Evolutionary conservation across 371 early-diverging fungal species (phyloP).

Genomic region (Rhizopus microsporus): DNA sequence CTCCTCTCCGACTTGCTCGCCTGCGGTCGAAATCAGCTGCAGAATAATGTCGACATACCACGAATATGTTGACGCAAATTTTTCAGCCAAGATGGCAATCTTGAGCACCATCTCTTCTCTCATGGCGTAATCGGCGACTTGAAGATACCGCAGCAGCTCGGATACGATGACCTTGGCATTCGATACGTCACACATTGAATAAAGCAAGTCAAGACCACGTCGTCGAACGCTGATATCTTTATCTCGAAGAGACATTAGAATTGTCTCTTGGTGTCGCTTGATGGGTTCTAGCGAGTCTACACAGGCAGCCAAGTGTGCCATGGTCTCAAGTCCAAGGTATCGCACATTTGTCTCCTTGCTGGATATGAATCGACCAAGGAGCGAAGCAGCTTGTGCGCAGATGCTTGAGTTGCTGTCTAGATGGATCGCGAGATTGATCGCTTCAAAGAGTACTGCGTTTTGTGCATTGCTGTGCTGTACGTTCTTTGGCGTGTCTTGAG

Average conservation of each 20-base stretch:
- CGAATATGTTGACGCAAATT: slow-evolving; percentile 93
- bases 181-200: slow-evolving; percentile 92
- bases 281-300: slow-evolving; percentile 84
- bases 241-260: slow-evolving; percentile 88
- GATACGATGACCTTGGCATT: slow-evolving; percentile 88
- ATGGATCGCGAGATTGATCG: slow-evolving; percentile 93
- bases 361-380: slow-evolving; percentile 87
- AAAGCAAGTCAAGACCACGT: slow-evolving; percentile 93
- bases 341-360: slow-evolving; percentile 95
- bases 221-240: slow-evolving; percentile 96
- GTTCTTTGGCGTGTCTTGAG: slow-evolving; percentile 90
- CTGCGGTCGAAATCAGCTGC: slow-evolving; percentile 92
- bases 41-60: slow-evolving; percentile 98
- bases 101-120: slow-evolving; percentile 97
- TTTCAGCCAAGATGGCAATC: slow-evolving; percentile 97
- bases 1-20: slow-evolving; percentile 94
- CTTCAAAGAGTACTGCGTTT: slow-evolving; percentile 95
- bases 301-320: slow-evolving; percentile 93
- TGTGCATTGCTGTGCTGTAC: slow-evolving; percentile 97
- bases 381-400: slow-evolving; percentile 77
- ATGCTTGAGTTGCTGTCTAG: slow-evolving; percentile 86
- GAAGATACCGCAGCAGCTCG: slow-evolving; percentile 87
- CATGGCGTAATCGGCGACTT: slow-evolving; percentile 87
- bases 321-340: slow-evolving; percentile 94
- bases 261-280: slow-evolving; percentile 86